Percentiles rank a stretch among this genome's conserved stretches.
Conservation (phyloP, 176 grass and related monocot genomes). For the Avena insularis region DNA sequence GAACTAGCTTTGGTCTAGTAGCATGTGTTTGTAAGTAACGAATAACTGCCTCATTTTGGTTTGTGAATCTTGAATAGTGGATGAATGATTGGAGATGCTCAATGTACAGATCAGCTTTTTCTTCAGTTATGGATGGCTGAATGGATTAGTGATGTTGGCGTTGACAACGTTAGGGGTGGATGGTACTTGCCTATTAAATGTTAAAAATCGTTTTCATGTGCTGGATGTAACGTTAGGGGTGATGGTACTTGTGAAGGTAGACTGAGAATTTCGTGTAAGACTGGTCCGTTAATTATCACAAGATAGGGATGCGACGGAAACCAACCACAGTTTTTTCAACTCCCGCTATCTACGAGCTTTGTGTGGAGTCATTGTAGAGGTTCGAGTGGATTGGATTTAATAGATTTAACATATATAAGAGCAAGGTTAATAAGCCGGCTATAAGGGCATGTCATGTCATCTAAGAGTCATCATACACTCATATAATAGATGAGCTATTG, state of each 20-base stretch:
- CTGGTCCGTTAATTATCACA: not conserved
- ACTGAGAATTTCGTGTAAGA: conserved; percentile 13
- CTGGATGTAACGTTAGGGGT: not conserved
- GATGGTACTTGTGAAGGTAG: too few relatives aligned
- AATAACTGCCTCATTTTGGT: not conserved
- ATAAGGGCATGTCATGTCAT: too few relatives aligned
- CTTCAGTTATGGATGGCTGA: not conserved
- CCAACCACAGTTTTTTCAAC: not conserved
- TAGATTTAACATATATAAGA: too few relatives aligned
- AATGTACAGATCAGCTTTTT: not conserved
- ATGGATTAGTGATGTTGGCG: not conserved
- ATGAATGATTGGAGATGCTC: not conserved
- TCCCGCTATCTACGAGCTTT: too few relatives aligned
- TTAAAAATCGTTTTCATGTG: not conserved
- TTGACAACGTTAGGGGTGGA: not conserved
- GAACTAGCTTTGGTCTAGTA: not conserved
- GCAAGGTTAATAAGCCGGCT: too few relatives aligned
- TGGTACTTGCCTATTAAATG: not conserved
- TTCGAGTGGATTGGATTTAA: too few relatives aligned
- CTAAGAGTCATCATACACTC: too few relatives aligned
- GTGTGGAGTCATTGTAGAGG: too few relatives aligned
- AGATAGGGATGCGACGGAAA: conserved; percentile 9
- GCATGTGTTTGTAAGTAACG: conserved; percentile 31
- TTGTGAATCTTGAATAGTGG: not conserved
- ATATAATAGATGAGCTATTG: too few relatives aligned